Base-by-base conservation (phyloP, 805 yeast species). In the Zygosaccharomyces bisporus region DNA sequence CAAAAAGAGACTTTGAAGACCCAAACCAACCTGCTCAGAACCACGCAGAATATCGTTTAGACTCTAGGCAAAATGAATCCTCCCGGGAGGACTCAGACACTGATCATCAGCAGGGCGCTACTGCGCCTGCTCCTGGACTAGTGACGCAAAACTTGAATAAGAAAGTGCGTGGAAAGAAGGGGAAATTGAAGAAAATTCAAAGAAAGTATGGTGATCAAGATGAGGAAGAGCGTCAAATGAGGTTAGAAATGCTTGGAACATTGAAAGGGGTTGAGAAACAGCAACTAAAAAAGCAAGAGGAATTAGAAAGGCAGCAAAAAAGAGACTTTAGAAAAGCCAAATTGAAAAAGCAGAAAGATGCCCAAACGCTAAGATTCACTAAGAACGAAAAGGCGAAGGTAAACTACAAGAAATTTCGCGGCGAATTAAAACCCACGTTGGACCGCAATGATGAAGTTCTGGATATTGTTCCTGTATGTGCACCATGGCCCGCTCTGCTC, bases 201-300 rank as follows among this genome's bases (percentile, higher is more conserved):
- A 73, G 77, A 48, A 91, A 90, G 58, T 91, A 91, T 58, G 87
- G 81, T 3, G 89, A 84, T 47, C 98, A 91, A 66, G 98, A 91
- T 61, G 96, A 87, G 41, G 93, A 86, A 45, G 98, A 91, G 56
- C 76, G 89, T 44, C 56, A 66, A 36, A 55, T 83, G 45, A 74
- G 95, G 52, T 80, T 91, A 85, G 80, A 83, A 46, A 86, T 84
- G 1, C 67, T 91, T 33, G 98, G 98, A 3, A 86, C 95, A 0
- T 69, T 86, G 57, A 88, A 87, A 55, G 76, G 79, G 21, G 56
- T 70, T 3, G 71, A 70, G 29, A 62, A 66, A 41, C 56, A 69
- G 47, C 64, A 67, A 36, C 59, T 63, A 25, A 68, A 68, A 38
- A 57, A 64, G 33, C 60, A 65, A 32, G 65, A 66, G 45, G 64